Conservation (phyloP, 1,284 basidiomycete genomes). For the Coriolopsis trogii region DNA sequence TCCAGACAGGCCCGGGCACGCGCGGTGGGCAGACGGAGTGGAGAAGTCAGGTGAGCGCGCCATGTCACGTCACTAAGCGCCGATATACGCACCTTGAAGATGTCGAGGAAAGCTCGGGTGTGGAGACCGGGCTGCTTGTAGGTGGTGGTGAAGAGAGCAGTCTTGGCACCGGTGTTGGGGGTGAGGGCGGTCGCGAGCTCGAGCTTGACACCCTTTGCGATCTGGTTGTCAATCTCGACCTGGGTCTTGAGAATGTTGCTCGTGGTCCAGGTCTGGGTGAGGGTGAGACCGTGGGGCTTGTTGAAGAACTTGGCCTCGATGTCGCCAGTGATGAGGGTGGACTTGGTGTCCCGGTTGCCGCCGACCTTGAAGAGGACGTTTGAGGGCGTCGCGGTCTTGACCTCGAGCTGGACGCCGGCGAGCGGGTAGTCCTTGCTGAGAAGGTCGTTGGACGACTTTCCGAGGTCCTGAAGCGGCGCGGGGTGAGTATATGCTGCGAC, state of each 20-base stretch:
- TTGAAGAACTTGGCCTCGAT: constrained; percentile 92
- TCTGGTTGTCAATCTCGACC: constrained; percentile 97
- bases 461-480: constrained; percentile 72
- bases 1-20: not conserved
- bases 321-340: constrained; percentile 77
- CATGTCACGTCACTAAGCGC: constrained; percentile 24
- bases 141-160: constrained; percentile 79
- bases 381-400: constrained; percentile 95
- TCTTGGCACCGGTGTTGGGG: constrained; percentile 86
- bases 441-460: constrained; percentile 96
- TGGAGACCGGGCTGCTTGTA: constrained; percentile 99
- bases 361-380: constrained; percentile 88
- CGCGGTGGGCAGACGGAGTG: not conserved
- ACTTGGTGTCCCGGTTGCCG: constrained; percentile 77
- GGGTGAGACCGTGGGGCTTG: constrained; percentile 86
- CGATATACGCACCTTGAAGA: constrained; percentile 81
- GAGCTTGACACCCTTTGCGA: constrained; percentile 97
- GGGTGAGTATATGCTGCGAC: constrained; percentile 3
- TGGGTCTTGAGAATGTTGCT: constrained; percentile 89
- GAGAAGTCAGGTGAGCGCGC: constrained; percentile 22
- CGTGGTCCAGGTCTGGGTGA: constrained; percentile 96
- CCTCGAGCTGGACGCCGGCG: constrained; percentile 79
- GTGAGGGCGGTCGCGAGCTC: constrained; percentile 87
- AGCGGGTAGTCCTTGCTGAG: constrained; percentile 94
- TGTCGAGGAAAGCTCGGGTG: constrained; percentile 88